Base-by-base conservation (phyloP, 257 asterid species). In the Solanum gracilifrons region DNA sequence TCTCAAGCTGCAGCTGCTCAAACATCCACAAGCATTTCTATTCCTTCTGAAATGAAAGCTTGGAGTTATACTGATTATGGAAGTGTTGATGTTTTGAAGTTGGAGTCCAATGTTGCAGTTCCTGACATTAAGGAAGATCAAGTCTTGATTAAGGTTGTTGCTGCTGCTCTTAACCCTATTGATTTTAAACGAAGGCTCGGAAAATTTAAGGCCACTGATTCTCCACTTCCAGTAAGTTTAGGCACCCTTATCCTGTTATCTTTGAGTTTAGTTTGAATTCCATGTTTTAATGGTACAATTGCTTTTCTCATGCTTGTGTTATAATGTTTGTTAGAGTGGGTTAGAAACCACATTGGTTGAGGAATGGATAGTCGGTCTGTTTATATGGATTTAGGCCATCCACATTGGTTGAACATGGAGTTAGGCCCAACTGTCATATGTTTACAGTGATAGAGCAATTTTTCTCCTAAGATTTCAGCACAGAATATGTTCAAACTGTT, bases 121-220 rank as follows among this genome's bases (percentile, higher is more conserved):
- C 99, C 99, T 55, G 88, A 92, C 36, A 32, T 95, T 16, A 89
- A 89, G 85, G 98, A 93, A 36, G 96, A 96, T 76, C 97, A 94
- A 87, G 99, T 96, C 87, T 86, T 96, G 92, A 85, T 96, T 88
- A 95, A 93, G 93, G 98, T 96, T 23, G 94, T 69, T 68, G 98
- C 98, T 37, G 98, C 99, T 84, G 97, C 96, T 75, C 96, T 96
- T 82, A 96, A 96, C 31, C 99, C 99, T 20, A 93, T 96, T 79
- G 99, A 96, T 92, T 93, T 89, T 91, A 96, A 96, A 93, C 90
- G 99, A 71, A 92, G 95, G 84, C 87, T 86, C 1, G 98, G 99
- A 21, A 93, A 94, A 90, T 94, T 95, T 79, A 93, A 94, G 95
- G 98, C 98, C 90, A 90, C 98, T 39, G 99, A 96, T 93, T 94